Evolutionary conservation across 208 protist genomes (phyloP).

Genomic region (Acanthamoeba lenticulata): DNA sequence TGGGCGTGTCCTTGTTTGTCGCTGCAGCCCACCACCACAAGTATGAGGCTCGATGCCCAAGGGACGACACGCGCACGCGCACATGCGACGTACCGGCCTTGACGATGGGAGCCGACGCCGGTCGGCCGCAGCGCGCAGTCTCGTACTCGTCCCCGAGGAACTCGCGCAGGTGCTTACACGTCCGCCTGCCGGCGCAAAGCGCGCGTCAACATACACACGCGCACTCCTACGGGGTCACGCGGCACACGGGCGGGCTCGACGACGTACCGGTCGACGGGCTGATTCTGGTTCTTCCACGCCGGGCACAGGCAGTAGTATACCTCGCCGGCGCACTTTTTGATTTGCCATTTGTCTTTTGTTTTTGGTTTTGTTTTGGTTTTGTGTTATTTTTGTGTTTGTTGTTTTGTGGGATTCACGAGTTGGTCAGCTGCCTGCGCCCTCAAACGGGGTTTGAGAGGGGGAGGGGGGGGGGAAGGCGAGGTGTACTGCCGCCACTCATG

Average conservation of each 20-base stretch:
- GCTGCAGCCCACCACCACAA: background rate
- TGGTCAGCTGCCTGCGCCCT: too few species aligned
- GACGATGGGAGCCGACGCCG: background rate
- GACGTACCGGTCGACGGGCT: constrained; percentile 27
- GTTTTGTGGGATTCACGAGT: too few species aligned
- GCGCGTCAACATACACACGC: too few species aligned
- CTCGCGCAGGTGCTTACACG: constrained; percentile 74
- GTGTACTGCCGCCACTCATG: constrained; percentile 22
- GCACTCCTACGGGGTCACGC: background rate
- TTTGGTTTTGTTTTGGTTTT: background rate
- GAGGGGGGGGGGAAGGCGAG: background rate
- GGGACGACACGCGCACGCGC: background rate
- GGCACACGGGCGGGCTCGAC: background rate
- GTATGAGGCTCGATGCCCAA: background rate
- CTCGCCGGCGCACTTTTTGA: constrained; percentile 68
- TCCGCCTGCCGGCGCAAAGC: background rate
- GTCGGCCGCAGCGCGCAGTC: constrained; percentile 11
- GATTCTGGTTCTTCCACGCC: constrained; percentile 74
- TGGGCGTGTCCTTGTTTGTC: constrained; percentile 53
- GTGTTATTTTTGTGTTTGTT: too few species aligned
- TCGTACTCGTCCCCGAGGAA: constrained; percentile 73
- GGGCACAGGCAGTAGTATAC: constrained; percentile 74
- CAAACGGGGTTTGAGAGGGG: too few species aligned
- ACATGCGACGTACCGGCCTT: background rate
- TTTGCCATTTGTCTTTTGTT: background rate